Percentiles rank a stretch among this genome's conserved stretches.
phyloP scores from a whole-genome alignment of 78 protist genomes.

The Cavenderia fasciculata region DNA sequence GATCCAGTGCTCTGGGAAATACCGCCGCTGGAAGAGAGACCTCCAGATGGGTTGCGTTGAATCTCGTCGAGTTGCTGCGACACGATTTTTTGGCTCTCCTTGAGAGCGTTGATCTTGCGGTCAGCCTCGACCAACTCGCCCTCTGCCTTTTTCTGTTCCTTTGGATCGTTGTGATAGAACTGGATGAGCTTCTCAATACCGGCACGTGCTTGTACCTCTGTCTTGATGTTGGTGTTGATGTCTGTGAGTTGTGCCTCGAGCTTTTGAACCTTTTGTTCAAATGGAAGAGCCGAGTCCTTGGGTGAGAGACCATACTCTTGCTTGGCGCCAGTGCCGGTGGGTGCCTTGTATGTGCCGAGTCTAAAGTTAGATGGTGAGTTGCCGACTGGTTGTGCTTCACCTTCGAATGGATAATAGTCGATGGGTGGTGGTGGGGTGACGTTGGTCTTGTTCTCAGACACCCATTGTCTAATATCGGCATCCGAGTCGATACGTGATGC shows the following conservation, averaged over 20 bases:
- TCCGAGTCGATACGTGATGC: not conserved
- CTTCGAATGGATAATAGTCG: constrained; percentile 20
- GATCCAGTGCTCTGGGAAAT: constrained; percentile 2
- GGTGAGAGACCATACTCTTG: constrained; percentile 21
- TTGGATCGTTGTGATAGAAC: constrained; percentile 31
- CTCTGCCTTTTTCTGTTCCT: constrained; percentile 35
- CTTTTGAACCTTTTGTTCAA: constrained; percentile 18
- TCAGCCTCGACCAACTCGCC: constrained; percentile 15
- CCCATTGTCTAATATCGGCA: constrained; percentile 17
- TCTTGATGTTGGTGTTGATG: not conserved
- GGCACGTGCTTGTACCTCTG: not conserved
- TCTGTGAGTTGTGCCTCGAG: constrained; percentile 10
- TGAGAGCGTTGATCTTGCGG: not conserved
- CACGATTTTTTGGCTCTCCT: not conserved
- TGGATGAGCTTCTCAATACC: constrained; percentile 23
- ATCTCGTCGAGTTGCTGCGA: not conserved
- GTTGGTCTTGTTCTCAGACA: constrained; percentile 20
- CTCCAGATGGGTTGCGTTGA: not conserved
- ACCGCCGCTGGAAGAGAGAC: too few relatives aligned
- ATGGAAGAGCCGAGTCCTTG: not conserved
- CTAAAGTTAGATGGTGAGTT: constrained; percentile 22
- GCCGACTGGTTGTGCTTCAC: not conserved
- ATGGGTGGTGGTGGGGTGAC: constrained; percentile 3
- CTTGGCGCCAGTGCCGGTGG: not conserved
- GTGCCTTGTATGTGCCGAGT: constrained; percentile 52